Percentiles rank a stretch among this genome's conserved stretches.
Evolutionary conservation across 2,329 filamentous ascomycete species (phyloP).

Genomic region (Westerdykella ornata): DNA sequence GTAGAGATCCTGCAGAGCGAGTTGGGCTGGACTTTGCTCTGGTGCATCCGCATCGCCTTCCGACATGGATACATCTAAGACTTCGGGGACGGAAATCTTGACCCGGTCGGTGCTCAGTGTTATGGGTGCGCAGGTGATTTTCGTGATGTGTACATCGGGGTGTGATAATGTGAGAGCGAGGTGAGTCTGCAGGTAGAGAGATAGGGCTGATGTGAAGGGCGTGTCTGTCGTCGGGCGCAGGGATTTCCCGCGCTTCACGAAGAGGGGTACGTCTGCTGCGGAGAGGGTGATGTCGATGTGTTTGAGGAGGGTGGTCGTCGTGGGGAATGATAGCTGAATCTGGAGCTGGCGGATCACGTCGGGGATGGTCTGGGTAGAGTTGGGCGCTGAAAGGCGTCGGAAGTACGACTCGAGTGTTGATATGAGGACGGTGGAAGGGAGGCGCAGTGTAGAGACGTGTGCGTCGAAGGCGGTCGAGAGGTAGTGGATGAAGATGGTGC

Average conservation of each 20-base stretch:
- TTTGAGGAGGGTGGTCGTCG: conserved; percentile 31
- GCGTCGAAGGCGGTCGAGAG: conserved; percentile 47
- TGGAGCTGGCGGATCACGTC: conserved; percentile 31
- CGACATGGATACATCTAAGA: conserved; percentile 18
- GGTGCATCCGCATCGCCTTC: conserved; percentile 16
- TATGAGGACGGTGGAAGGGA: conserved; percentile 44
- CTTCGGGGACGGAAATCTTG: conserved; percentile 33
- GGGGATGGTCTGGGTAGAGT: conserved; percentile 25
- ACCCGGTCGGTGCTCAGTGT: conserved; percentile 36
- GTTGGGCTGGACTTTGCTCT: conserved; percentile 26
- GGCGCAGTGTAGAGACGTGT: conserved; percentile 40
- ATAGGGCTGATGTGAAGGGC: conserved; percentile 39
- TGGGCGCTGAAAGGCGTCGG: conserved; percentile 46
- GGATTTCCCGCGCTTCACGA: conserved; percentile 25
- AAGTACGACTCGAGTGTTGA: conserved; percentile 50
- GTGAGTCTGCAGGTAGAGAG: conserved; percentile 36
- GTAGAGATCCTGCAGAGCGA: conserved; percentile 29
- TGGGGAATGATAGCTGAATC: conserved; percentile 32
- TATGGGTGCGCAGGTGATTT: conserved; percentile 40
- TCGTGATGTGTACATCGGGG: conserved; percentile 36
- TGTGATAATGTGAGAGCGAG: conserved; percentile 39
- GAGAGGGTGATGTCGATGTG: conserved; percentile 41
- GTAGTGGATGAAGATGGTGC: conserved; percentile 46
- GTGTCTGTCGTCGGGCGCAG: conserved; percentile 10
- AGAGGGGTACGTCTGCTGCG: conserved; percentile 35